phyloP scores from a whole-genome alignment of 108 stramenopile species.

The Nitzschia sp. region DNA sequence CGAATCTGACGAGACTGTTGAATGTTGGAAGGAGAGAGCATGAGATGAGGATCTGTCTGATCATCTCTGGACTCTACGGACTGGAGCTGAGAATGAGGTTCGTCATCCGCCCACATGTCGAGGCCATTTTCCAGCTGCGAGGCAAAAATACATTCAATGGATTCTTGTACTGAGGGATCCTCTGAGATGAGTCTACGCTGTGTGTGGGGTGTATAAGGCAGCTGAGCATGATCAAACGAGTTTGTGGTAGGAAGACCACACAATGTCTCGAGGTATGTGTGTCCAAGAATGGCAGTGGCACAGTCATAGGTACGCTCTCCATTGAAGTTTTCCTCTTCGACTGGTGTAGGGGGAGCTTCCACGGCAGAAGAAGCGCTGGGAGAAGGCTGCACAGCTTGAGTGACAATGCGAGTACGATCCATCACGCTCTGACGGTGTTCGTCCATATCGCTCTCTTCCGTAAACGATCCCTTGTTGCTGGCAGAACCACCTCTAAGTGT shows the following conservation, averaged over 20 bases:
- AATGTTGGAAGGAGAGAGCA: slow-evolving; percentile 35
- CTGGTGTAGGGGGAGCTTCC: not conserved
- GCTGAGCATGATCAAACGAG: slow-evolving; percentile 1
- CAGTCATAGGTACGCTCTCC: not conserved
- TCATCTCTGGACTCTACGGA: slow-evolving; percentile 2
- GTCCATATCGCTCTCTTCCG: slow-evolving; percentile 9
- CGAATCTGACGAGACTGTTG: slow-evolving; percentile 36
- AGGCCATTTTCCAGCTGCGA: slow-evolving; percentile 44
- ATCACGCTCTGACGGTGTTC: not conserved
- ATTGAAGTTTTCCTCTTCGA: not conserved
- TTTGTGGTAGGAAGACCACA: slow-evolving; percentile 12
- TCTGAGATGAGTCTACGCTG: slow-evolving; percentile 22
- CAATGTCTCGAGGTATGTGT: slow-evolving; percentile 33
- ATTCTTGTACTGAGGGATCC: slow-evolving; percentile 63
- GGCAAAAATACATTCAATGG: slow-evolving; percentile 64
- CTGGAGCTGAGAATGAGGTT: slow-evolving; percentile 21
- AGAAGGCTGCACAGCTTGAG: not conserved
- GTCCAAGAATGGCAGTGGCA: slow-evolving; percentile 39
- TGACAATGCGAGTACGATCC: slow-evolving; percentile 13
- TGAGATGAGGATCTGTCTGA: slow-evolving; percentile 1
- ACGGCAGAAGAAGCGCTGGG: not conserved
- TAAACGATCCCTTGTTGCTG: not conserved
- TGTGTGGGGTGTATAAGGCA: too few relatives aligned
- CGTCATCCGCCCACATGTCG: slow-evolving; percentile 29
- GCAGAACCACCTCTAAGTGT: not conserved